Base-by-base conservation (phyloP, 169 alveolate species). In the Eimeria maxima region DNA sequence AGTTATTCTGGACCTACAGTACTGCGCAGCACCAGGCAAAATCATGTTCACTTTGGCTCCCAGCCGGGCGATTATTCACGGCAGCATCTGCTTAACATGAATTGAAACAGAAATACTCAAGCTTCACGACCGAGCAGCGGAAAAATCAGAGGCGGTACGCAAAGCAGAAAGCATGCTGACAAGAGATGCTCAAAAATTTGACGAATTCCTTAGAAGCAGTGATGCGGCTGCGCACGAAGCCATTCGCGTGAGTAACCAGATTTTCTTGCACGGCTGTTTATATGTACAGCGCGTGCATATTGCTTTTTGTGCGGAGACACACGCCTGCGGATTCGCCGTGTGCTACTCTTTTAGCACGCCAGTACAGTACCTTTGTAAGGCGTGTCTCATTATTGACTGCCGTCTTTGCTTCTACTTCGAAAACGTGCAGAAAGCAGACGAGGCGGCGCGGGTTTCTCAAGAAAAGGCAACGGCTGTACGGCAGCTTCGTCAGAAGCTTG, bases 211-310 rank as follows among this genome's bases (percentile, higher is more conserved):
- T 22, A 95, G 94, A 8, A 96, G 96, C 89, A 97, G 96, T 74
- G 98, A 97, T 88, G 95, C 95, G 45, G 90, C 90, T 67, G 98
- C 98, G 13, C 98, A 97, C 67, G 88, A 84, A 38, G 98, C 98
- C 57, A 97, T 97, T 95, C 92, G 90, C 78, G 94, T 95, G 38
- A 69, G 94, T 7, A 24, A 33, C 44, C 22, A 11, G 22, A 78
- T 22, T 27, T 22, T 8, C 42, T 24, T 50, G 67, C 10, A 44
- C 45, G 38, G 24, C 27, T 20, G 0, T 3, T 2, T 14, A 47
- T 50, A 18, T n/a, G 27, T 7, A 7, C 44, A 78, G 24, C 67
- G 42, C 67, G 8, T 45, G 44, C 44, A 10, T 24, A 33, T 45
- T 42, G n/a, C 13, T 45, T 24, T 14, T 27, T 24, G 22, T 4